phyloP scores from a whole-genome alignment of 352 stramenopile species.

The Phytopythium mirpurense region DNA sequence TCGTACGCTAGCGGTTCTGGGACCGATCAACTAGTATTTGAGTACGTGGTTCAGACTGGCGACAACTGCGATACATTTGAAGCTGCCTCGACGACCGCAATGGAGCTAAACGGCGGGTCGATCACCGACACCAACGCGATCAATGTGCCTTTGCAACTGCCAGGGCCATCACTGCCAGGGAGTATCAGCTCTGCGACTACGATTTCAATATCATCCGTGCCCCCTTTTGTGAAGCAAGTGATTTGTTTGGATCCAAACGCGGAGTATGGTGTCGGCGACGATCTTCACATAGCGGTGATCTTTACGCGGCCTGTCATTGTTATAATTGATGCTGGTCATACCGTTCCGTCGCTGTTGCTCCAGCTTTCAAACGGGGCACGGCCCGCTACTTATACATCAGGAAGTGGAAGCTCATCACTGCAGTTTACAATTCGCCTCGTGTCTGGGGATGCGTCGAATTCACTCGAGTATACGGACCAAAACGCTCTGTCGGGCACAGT shows the following conservation, averaged over 20 bases:
- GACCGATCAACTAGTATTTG: slow-evolving; percentile 35
- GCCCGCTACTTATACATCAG: slow-evolving; percentile 34
- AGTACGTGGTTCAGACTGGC: slow-evolving; percentile 44
- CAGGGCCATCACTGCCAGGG: slow-evolving; percentile 14
- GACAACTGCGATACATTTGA: slow-evolving; percentile 46
- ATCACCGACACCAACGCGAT: slow-evolving; percentile 39
- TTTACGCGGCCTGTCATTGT: slow-evolving; percentile 39
- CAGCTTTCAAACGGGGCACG: slow-evolving; percentile 24
- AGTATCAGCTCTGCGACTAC: slow-evolving; percentile 41
- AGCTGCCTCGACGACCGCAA: slow-evolving; percentile 28
- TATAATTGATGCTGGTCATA: slow-evolving; percentile 2
- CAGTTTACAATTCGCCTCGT: slow-evolving; percentile 38
- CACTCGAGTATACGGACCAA: slow-evolving; percentile 33
- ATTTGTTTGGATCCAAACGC: slow-evolving; percentile 23
- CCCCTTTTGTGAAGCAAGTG: slow-evolving; percentile 34
- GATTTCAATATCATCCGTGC: slow-evolving; percentile 38
- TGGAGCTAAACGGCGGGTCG: slow-evolving; percentile 48
- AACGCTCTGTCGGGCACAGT: slow-evolving; percentile 35
- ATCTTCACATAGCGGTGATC: slow-evolving; percentile 33
- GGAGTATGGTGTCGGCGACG: slow-evolving; percentile 45
- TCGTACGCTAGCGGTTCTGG: slow-evolving; percentile 49
- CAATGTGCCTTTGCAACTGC: slow-evolving; percentile 46
- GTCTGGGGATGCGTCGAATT: slow-evolving; percentile 19
- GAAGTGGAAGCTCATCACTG: slow-evolving; percentile 25
- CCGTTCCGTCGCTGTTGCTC: slow-evolving; percentile 25